A percentile compares a stretch with the other conserved stretches of the same genome.
phyloP scores from a whole-genome alignment of 1,139 yeast species.

The Pichia sp. region DNA sequence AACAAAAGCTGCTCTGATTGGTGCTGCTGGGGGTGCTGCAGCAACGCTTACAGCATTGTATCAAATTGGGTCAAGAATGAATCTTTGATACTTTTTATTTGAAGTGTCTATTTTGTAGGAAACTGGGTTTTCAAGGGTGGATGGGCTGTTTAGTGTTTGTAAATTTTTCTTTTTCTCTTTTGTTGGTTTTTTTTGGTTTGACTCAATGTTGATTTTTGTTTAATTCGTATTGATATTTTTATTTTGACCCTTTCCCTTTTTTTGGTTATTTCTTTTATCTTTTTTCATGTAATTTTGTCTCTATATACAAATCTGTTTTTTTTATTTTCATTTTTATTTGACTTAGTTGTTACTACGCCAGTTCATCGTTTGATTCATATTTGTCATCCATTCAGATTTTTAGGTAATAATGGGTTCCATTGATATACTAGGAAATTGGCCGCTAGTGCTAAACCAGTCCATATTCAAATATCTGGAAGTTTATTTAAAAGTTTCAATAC shows the following conservation, averaged over 20 bases:
- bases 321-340: background rate
- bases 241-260: background rate
- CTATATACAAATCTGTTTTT: background rate
- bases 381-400: constrained; percentile 49
- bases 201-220: background rate
- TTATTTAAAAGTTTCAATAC: constrained; percentile 51
- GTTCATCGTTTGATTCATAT: constrained; percentile 32
- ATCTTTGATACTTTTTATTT: background rate
- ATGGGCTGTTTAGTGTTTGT: background rate
- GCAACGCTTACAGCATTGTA: constrained; percentile 16
- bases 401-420: constrained; percentile 50
- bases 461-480: constrained; percentile 58
- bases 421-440: constrained; percentile 58
- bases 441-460: constrained; percentile 81
- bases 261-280: background rate
- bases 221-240: background rate
- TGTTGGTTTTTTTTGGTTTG: background rate
- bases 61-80: constrained; percentile 9
- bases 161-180: background rate
- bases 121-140: background rate
- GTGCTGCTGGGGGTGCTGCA: constrained; percentile 14
- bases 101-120: too few species aligned
- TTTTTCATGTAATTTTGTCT: background rate
- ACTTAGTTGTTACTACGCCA: constrained; percentile 9
- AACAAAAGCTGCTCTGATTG: constrained; percentile 3